These are phyloP conservation scores for Lentinula detonsa DNA, from an alignment of 768 basidiomycete genomes.

Conservation along the genomic window DNA sequence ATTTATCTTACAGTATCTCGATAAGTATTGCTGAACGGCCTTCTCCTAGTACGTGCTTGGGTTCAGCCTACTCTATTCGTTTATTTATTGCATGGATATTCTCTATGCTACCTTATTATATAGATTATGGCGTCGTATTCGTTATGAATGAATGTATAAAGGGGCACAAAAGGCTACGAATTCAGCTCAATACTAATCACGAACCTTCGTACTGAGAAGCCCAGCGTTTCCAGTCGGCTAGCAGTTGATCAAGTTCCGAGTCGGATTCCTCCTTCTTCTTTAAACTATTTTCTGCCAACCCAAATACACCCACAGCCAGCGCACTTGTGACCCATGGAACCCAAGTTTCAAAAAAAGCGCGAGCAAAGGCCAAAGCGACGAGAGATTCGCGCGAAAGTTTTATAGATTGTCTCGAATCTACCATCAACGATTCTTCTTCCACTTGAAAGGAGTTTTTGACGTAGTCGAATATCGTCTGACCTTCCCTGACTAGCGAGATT, in stretches of 20 bases:
- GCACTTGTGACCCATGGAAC: conserved; percentile 70
- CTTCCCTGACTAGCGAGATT: conserved; percentile 38
- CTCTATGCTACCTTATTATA: neutral
- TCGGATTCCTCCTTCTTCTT: neutral
- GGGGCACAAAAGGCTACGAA: neutral
- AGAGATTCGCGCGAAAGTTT: conserved; percentile 17
- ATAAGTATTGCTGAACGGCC: neutral
- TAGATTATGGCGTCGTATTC: neutral
- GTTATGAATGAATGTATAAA: too few species aligned
- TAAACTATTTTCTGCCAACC: conserved; percentile 17
- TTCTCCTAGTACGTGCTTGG: neutral
- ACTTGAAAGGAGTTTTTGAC: conserved; percentile 16
- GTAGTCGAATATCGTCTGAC: conserved; percentile 42
- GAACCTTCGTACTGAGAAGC: neutral
- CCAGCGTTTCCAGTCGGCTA: neutral
- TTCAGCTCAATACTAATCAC: too few species aligned
- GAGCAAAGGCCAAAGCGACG: conserved; percentile 40
- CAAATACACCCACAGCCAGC: conserved; percentile 72
- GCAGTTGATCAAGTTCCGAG: neutral
- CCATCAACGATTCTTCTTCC: conserved; percentile 5
- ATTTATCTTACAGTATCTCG: neutral
- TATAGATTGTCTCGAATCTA: conserved; percentile 11
- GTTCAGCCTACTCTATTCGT: neutral
- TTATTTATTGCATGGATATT: neutral
- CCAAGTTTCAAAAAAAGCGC: conserved; percentile 54